Base-by-base conservation (phyloP, 192 early-diverging fungal species). In the Mortierella hygrophila region DNA sequence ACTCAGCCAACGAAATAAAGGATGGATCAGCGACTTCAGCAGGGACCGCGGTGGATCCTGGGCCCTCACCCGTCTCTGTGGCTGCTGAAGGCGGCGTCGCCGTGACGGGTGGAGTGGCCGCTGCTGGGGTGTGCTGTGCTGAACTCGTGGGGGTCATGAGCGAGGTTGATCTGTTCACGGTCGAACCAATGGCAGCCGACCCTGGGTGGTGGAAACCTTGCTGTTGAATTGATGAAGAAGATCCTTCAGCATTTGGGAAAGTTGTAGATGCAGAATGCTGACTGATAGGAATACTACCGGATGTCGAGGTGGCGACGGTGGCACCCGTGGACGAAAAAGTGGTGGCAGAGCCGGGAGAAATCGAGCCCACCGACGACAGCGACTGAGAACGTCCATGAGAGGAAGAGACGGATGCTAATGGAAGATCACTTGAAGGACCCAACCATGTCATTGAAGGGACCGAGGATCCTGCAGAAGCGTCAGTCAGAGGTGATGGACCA, bases 351-450 rank as follows among this genome's bases (percentile, higher is more conserved):
- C 60, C 40, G n/a, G 65, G 16, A 26, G 70, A 71, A n/a, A 42
- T 41, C 23, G 38, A 23, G 1, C 21, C 70, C 20, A 21, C 20
- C 3, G 70, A 71, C 8, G 70, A 42, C 70, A 42, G 3, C 23
- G 70, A 71, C 21, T 71, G 70, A n/a, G 70, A 42, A 21, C 70
- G 70, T 3, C 21, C 70, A 42, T 71, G n/a, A 13, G 70, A 42
- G 7, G 38, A 23, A n/a, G 29, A 5, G 9, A 18, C 40, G 10
- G 38, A 21, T 10, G 40, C 70, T 71, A 40, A 0, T n/a, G n/a
- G 1, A 42, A 42, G 35, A 11, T 21, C 38, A 11, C 38, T 35
- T 40, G 38, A 0, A 42, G 70, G 37, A 71, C 23, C 37, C 23
- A 71, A 3, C 37, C 70, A 38, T 71, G 37, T 21, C 37, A 13